These are phyloP conservation scores for Rhododendron ovatum DNA, from an alignment of 148 eudicot species.

Conservation along the genomic window DNA sequence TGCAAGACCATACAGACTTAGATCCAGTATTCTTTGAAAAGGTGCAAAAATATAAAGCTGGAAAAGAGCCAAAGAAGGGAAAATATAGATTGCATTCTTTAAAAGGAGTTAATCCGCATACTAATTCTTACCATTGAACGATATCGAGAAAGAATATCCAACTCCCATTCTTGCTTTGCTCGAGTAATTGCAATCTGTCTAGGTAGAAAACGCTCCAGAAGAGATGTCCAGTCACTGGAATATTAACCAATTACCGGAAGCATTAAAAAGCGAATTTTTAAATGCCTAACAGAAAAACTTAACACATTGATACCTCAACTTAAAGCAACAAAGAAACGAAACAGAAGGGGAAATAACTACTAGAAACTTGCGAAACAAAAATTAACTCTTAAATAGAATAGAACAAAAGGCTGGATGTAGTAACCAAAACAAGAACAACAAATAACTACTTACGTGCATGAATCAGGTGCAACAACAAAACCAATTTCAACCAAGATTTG, in stretches of 20 bases:
- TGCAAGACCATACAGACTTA: background rate
- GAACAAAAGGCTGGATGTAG: background rate
- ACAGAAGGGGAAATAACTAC: background rate
- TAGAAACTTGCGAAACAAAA: background rate
- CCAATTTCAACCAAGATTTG: conserved; percentile 95
- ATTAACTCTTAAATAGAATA: background rate
- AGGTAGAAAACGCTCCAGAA: conserved; percentile 84
- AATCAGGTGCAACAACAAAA: conserved; percentile 62
- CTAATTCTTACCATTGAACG: conserved; percentile 56
- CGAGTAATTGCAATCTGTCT: conserved; percentile 90
- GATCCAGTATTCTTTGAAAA: background rate
- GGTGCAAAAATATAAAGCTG: background rate
- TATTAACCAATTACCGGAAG: background rate
- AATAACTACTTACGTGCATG: conserved; percentile 72
- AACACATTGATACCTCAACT: background rate
- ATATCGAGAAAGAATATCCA: conserved; percentile 80
- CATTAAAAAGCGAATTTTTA: background rate
- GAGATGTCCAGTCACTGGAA: conserved; percentile 94
- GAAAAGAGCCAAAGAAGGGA: background rate
- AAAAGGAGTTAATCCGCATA: background rate
- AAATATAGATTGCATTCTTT: background rate
- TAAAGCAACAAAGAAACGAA: background rate
- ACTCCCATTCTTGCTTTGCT: conserved; percentile 88
- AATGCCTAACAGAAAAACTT: background rate
- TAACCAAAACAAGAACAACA: background rate